Evolutionary conservation across 1,284 basidiomycete genomes (phyloP).

Genomic region (Coniferiporia sulphurascens): DNA sequence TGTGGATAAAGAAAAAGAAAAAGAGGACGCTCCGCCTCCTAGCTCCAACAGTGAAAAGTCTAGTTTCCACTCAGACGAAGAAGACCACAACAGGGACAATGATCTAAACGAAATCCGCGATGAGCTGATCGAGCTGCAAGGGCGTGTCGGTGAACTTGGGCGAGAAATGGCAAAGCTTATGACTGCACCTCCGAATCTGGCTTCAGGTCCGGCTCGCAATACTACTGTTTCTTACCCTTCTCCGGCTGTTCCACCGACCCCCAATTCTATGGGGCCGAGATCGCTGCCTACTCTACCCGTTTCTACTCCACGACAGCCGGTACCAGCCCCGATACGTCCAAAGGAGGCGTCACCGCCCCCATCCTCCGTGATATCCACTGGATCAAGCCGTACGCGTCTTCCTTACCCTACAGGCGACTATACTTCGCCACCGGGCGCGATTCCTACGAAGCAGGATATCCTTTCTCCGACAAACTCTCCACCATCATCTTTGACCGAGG

Average conservation of each 20-base stretch:
- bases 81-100: slow-evolving; percentile 26
- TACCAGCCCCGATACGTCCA: slow-evolving; percentile 32
- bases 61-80: slow-evolving; percentile 20
- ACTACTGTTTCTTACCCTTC: slow-evolving; percentile 26
- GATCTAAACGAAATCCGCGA: slow-evolving; percentile 55
- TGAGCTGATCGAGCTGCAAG: slow-evolving; percentile 64
- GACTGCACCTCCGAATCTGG: slow-evolving; percentile 50
- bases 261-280: slow-evolving; percentile 12
- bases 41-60: slow-evolving; percentile 16
- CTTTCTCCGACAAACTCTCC: slow-evolving; percentile 64
- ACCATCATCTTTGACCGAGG: slow-evolving; percentile 38
- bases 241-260: slow-evolving; percentile 5
- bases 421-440: slow-evolving; percentile 48
- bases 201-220: slow-evolving; percentile 45
- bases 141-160: slow-evolving; percentile 65
- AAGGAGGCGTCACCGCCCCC: slow-evolving; percentile 65
- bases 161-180: slow-evolving; percentile 71
- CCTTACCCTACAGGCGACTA: slow-evolving; percentile 81
- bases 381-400: slow-evolving; percentile 47
- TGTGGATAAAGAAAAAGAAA: slow-evolving; percentile 44
- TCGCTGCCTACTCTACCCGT: slow-evolving; percentile 14
- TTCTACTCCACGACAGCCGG: slow-evolving; percentile 33
- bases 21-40: slow-evolving; percentile 22
- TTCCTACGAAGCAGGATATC: slow-evolving; percentile 32
- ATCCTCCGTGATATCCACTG: slow-evolving; percentile 31